Percentiles rank a stretch among this genome's conserved stretches.
phyloP scores from a whole-genome alignment of 2,329 filamentous ascomycete genomes.

The Thelonectria rubi region DNA sequence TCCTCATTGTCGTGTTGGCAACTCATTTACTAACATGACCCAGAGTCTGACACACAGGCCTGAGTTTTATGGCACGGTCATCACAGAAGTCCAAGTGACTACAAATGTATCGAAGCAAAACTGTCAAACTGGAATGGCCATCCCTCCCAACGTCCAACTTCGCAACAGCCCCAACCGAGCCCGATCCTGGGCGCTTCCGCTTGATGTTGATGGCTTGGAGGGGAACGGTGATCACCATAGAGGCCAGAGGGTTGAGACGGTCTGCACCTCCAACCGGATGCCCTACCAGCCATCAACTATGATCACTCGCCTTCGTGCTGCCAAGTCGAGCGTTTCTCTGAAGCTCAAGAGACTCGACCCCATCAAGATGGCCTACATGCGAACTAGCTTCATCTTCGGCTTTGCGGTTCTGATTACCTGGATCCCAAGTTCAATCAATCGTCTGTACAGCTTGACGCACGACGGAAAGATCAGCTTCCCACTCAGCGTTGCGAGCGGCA shows the following conservation, averaged over 20 bases:
- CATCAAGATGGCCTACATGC: conserved; percentile 67
- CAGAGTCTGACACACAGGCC: conserved; percentile 42
- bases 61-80: conserved; percentile 56
- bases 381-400: conserved; percentile 68
- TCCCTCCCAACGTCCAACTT: conserved; percentile 29
- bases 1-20: not conserved
- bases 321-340: conserved; percentile 43
- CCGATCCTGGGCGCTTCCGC: conserved; percentile 39
- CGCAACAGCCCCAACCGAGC: conserved; percentile 30
- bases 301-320: conserved; percentile 35
- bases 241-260: conserved; percentile 42
- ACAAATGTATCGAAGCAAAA: conserved; percentile 37
- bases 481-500: conserved; percentile 73
- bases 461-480: conserved; percentile 62
- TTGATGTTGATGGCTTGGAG: conserved; percentile 27
- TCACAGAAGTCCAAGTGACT: conserved; percentile 60
- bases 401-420: conserved; percentile 68
- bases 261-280: conserved; percentile 41
- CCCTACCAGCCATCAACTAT: conserved; percentile 25
- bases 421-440: conserved; percentile 75
- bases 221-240: conserved; percentile 25
- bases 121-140: conserved; percentile 7
- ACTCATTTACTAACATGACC: conserved; percentile 28
- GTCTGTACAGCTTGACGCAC: conserved; percentile 72
- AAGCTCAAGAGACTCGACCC: conserved; percentile 56